phyloP scores from a whole-genome alignment of 257 asterid genomes.

The Scutellaria baicalensis region DNA sequence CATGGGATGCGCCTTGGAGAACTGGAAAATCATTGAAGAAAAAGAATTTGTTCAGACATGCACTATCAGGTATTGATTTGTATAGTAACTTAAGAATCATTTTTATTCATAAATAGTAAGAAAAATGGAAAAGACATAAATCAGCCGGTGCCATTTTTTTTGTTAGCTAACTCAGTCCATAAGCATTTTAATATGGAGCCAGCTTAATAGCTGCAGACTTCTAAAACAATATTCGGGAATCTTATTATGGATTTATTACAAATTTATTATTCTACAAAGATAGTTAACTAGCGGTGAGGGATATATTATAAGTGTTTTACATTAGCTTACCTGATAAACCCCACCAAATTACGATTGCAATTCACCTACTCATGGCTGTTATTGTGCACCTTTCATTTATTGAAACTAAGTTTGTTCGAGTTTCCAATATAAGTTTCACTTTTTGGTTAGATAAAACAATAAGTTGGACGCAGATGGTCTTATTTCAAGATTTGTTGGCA shows the following conservation, averaged over 20 bases:
- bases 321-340: not conserved
- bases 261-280: not conserved
- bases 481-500: not conserved
- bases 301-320: not conserved
- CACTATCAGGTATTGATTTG: constrained; percentile 25
- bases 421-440: not conserved
- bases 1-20: constrained; percentile 19
- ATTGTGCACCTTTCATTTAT: too few relatives aligned
- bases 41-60: not conserved
- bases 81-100: not conserved
- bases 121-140: too few relatives aligned
- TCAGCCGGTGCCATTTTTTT: not conserved
- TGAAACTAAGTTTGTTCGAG: too few relatives aligned
- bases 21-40: constrained; percentile 19
- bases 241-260: not conserved
- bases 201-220: not conserved
- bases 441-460: not conserved
- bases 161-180: not conserved
- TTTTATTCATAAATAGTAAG: not conserved
- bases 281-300: not conserved
- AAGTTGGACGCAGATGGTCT: too few relatives aligned
- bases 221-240: not conserved
- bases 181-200: not conserved
- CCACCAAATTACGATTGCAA: not conserved
- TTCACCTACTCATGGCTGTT: not conserved